Evolutionary conservation across 176 grass and related monocot species (phyloP).

Genomic region (Microstegium vimineum): DNA sequence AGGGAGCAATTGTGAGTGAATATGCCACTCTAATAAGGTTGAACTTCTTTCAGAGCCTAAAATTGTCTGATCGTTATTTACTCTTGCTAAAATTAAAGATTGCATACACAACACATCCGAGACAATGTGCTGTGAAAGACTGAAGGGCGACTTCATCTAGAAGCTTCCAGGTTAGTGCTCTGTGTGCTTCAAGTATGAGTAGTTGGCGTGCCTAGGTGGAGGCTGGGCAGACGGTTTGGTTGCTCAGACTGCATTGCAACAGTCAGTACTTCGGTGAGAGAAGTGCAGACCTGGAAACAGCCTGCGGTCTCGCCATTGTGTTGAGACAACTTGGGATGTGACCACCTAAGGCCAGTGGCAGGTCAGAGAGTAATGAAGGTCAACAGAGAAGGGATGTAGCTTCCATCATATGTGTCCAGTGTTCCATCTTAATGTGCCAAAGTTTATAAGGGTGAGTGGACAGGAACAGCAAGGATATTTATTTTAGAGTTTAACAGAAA

Average conservation of each 20-base stretch:
- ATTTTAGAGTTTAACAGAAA: not conserved
- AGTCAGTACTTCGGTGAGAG: not conserved
- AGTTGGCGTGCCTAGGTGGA: not conserved
- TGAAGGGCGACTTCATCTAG: not conserved
- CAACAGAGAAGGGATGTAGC: not conserved
- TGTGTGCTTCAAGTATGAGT: not conserved
- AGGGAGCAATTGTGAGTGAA: no score
- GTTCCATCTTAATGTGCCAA: not conserved
- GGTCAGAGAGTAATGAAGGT: not conserved
- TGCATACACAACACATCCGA: not conserved
- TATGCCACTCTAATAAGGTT: not conserved
- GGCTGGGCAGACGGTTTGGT: not conserved
- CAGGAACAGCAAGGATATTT: not conserved
- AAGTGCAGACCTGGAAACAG: not conserved
- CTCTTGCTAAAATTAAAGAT: not conserved
- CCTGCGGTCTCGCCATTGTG: not conserved
- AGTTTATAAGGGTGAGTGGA: not conserved
- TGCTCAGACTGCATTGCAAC: not conserved
- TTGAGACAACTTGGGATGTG: not conserved
- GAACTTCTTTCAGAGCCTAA: not conserved
- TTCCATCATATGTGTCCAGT: not conserved
- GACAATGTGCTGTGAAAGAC: not conserved
- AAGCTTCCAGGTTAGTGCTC: not conserved
- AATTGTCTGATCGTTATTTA: not conserved
- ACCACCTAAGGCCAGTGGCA: not conserved